Conservation (phyloP, 768 basidiomycete species). For the Lactarius evosmus region DNA sequence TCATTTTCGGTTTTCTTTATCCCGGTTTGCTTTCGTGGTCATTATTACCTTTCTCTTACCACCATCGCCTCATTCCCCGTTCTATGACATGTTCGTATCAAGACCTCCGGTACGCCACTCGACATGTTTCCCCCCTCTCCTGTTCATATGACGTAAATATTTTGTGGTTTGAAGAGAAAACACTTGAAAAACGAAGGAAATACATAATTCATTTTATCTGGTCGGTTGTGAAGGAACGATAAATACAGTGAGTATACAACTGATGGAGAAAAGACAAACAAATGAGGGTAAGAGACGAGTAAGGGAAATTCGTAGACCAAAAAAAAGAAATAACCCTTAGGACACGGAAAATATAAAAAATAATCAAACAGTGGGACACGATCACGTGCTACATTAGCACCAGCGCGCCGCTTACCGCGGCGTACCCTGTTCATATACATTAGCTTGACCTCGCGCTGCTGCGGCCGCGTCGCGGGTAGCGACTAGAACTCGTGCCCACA, state of each 20-base stretch:
- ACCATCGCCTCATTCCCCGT: background rate
- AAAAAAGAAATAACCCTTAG: background rate
- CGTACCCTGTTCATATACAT: conserved; percentile 22
- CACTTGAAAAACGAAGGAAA: conserved; percentile 2
- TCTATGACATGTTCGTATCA: background rate
- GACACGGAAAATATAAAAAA: background rate
- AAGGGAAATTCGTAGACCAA: background rate
- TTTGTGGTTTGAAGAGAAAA: background rate
- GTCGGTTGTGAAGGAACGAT: background rate
- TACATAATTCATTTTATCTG: background rate
- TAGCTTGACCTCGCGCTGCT: conserved; percentile 28
- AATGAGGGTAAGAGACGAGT: background rate
- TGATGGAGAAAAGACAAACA: background rate
- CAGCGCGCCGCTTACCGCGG: background rate
- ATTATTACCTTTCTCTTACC: background rate
- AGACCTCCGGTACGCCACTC: background rate
- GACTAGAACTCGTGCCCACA: conserved; percentile 16
- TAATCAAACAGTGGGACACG: background rate
- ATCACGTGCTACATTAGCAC: background rate
- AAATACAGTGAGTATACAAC: background rate
- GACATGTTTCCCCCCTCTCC: background rate
- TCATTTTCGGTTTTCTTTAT: background rate
- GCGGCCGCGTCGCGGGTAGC: conserved; percentile 25
- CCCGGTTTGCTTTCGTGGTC: background rate
- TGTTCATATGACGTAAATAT: background rate